phyloP scores from a whole-genome alignment of 2,329 filamentous ascomycete species.

The Cladobotryum protrusum region DNA sequence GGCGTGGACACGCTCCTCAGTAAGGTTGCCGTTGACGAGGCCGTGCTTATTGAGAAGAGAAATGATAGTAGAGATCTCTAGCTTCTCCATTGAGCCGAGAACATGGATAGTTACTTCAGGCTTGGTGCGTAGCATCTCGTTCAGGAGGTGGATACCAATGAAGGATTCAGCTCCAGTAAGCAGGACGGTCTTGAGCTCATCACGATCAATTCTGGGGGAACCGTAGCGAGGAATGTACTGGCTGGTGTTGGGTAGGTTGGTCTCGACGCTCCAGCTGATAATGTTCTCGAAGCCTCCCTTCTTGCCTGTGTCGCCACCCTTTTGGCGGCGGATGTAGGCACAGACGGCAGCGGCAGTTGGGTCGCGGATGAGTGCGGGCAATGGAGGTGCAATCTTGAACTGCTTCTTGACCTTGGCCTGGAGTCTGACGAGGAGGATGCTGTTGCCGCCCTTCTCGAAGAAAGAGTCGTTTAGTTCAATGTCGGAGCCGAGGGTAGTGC shows the following conservation, averaged over 20 bases:
- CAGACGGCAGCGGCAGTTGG: conserved; percentile 19
- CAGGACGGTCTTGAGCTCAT: conserved; percentile 14
- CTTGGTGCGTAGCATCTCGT: conserved; percentile 16
- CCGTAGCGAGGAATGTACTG: conserved; percentile 19
- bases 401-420: conserved; percentile 20
- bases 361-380: conserved; percentile 19
- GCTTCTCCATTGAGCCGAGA: conserved; percentile 15
- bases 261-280: conserved; percentile 20
- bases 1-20: conserved; percentile 8
- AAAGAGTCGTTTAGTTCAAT: conserved; percentile 17
- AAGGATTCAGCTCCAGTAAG: conserved; percentile 18
- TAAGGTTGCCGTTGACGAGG: conserved; percentile 13
- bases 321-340: conserved; percentile 15
- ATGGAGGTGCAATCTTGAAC: conserved; percentile 20
- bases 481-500: conserved; percentile 13
- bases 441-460: conserved; percentile 22
- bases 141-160: conserved; percentile 17
- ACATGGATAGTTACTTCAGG: conserved; percentile 12
- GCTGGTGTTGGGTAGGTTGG: conserved; percentile 19
- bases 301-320: conserved; percentile 13
- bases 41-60: conserved; percentile 16
- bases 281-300: conserved; percentile 16
- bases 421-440: conserved; percentile 20
- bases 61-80: conserved; percentile 11
- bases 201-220: conserved; percentile 13